These are phyloP conservation scores for Penicillium sclerotiorum DNA, from an alignment of 2,329 filamentous ascomycete species.

Conservation along the genomic window DNA sequence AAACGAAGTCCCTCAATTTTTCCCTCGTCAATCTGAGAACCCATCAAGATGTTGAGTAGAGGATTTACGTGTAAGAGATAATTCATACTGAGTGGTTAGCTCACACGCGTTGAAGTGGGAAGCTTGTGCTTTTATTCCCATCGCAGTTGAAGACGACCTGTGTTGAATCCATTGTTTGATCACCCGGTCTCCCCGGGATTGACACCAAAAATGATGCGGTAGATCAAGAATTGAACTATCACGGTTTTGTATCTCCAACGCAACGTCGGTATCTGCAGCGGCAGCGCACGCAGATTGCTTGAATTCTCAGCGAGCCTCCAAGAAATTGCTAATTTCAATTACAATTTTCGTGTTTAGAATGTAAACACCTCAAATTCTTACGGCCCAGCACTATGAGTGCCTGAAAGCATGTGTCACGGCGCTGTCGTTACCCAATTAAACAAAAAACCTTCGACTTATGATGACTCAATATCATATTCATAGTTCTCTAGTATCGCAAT, in stretches of 20 bases:
- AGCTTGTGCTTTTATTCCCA: neutral
- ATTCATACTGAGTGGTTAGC: neutral
- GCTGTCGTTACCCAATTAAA: neutral
- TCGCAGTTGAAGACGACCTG: neutral
- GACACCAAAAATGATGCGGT: neutral
- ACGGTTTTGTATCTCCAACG: neutral
- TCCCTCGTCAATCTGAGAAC: neutral
- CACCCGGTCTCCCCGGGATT: neutral
- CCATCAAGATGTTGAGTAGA: neutral
- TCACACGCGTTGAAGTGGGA: neutral
- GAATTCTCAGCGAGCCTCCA: neutral
- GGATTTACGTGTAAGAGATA: neutral
- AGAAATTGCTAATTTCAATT: neutral
- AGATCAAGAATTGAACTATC: neutral
- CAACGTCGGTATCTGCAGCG: neutral
- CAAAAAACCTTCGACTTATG: neutral
- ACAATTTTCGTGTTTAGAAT: neutral
- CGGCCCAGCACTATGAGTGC: neutral
- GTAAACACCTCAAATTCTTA: neutral
- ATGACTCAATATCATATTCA: neutral
- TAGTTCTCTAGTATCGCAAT: neutral
- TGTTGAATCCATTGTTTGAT: neutral
- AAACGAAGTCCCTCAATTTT: constrained; percentile 1
- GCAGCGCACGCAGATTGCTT: neutral
- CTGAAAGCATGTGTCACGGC: neutral